phyloP scores from a whole-genome alignment of 2,329 filamentous ascomycete species.

The Aureobasidium sp. region DNA sequence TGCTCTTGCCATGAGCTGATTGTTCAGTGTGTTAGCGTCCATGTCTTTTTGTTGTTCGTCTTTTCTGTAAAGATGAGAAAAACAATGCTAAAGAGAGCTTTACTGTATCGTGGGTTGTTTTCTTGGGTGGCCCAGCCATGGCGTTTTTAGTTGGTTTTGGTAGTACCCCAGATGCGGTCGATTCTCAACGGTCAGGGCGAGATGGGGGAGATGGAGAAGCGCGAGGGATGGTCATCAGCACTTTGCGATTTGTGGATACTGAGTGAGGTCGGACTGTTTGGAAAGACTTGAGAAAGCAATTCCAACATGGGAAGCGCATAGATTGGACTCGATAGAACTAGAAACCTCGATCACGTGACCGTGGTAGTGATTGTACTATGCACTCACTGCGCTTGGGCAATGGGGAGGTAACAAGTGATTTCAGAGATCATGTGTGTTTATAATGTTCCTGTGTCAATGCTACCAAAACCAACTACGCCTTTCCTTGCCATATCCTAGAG shows the following conservation, averaged over 20 bases:
- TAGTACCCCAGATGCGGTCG: background rate
- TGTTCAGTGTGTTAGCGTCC: background rate
- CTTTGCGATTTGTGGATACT: background rate
- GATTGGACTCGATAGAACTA: background rate
- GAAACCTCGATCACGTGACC: background rate
- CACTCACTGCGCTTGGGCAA: background rate
- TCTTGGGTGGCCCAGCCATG: background rate
- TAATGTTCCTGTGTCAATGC: background rate
- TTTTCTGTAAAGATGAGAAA: too few species aligned
- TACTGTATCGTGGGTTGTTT: background rate
- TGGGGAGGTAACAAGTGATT: too few species aligned
- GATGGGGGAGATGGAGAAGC: background rate
- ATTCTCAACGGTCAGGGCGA: background rate
- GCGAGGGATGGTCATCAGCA: background rate
- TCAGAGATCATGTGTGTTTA: background rate
- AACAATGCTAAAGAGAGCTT: too few species aligned
- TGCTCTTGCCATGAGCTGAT: slow-evolving; percentile 13
- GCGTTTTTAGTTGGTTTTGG: background rate
- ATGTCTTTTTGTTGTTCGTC: background rate
- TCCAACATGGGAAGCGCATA: background rate
- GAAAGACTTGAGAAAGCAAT: background rate
- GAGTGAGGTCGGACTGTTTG: background rate
- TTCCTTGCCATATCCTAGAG: background rate
- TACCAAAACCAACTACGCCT: background rate
- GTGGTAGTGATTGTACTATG: too few species aligned